Conservation (phyloP, 345 rosid genomes). For the Corchorus olitorius region DNA sequence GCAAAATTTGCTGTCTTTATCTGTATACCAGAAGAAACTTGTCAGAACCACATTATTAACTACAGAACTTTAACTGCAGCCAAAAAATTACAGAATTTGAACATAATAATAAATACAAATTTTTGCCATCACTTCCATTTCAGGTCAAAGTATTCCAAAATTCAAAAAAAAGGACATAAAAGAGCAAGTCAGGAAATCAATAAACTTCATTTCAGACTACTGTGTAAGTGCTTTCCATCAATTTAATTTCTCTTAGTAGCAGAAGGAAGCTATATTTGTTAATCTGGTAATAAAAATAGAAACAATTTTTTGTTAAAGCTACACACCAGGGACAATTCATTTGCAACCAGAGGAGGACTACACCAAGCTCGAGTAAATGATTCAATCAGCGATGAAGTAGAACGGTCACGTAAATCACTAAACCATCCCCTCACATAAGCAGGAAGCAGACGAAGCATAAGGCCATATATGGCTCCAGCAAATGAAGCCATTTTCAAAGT, state of each 20-base stretch:
- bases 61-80: not conserved
- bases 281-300: constrained; percentile 2
- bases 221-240: not conserved
- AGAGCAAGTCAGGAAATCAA: constrained; percentile 6
- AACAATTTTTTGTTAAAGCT: constrained; percentile 4
- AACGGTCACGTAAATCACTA: constrained; percentile 81
- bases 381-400: constrained; percentile 64
- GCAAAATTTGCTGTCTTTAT: constrained; percentile 80
- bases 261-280: not conserved
- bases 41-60: constrained; percentile 1
- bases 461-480: constrained; percentile 85
- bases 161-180: not conserved
- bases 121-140: constrained; percentile 4
- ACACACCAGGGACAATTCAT: constrained; percentile 89
- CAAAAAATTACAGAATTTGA: not conserved
- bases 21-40: constrained; percentile 52
- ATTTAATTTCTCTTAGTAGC: not conserved
- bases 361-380: constrained; percentile 91
- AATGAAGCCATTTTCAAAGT: constrained; percentile 66
- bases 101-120: not conserved
- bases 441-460: constrained; percentile 88
- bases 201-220: not conserved
- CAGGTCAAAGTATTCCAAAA: not conserved
- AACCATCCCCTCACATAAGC: constrained; percentile 97
- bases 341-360: constrained; percentile 77